These are phyloP conservation scores for Aschersonia sp. DNA, from an alignment of 2,329 filamentous ascomycete species.

Conservation along the genomic window DNA sequence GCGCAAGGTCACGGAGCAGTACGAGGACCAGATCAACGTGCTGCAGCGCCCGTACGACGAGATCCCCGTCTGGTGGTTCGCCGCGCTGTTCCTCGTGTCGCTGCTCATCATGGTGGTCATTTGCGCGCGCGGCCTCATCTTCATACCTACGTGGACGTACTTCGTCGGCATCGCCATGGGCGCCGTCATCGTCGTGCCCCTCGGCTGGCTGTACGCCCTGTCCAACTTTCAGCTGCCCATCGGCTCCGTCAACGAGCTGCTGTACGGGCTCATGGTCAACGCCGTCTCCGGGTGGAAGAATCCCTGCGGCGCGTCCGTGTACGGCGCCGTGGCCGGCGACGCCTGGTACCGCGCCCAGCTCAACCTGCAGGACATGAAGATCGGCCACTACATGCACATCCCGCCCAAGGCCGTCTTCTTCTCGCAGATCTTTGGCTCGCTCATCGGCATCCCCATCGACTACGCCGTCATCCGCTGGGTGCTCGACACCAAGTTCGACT, in stretches of 20 bases:
- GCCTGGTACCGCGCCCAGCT: constrained; percentile 45
- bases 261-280: constrained; percentile 46
- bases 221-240: constrained; percentile 39
- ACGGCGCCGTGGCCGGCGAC: constrained; percentile 44
- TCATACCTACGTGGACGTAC: constrained; percentile 45
- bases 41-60: constrained; percentile 42
- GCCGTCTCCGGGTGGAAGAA: constrained; percentile 34
- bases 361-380: constrained; percentile 48
- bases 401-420: constrained; percentile 45
- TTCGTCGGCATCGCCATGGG: constrained; percentile 41
- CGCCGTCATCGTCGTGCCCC: constrained; percentile 38
- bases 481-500: constrained; percentile 39
- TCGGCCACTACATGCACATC: constrained; percentile 50
- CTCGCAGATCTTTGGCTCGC: constrained; percentile 43
- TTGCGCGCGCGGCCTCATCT: constrained; percentile 34
- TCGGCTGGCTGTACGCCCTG: constrained; percentile 44
- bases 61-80: constrained; percentile 45
- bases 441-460: constrained; percentile 45
- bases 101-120: constrained; percentile 35
- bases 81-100: constrained; percentile 30
- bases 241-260: constrained; percentile 43
- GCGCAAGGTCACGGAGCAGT: constrained; percentile 35
- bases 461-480: constrained; percentile 48
- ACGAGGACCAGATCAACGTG: constrained; percentile 43
- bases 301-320: constrained; percentile 41